Evolutionary conservation across 176 grass and related monocot genomes (phyloP).

Genomic region (Coix lacrymajobi): DNA sequence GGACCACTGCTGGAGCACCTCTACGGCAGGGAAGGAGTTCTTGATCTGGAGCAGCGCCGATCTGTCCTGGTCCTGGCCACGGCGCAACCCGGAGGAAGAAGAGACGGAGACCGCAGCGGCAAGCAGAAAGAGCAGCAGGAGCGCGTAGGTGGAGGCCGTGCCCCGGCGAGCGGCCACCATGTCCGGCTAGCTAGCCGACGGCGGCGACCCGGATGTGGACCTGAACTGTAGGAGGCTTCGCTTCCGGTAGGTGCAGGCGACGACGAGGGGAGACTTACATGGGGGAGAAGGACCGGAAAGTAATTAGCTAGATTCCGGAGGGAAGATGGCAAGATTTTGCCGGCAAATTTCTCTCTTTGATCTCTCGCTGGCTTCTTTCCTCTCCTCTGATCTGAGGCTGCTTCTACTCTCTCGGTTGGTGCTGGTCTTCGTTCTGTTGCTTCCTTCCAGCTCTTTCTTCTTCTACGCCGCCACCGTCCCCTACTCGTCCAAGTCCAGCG

Average conservation of each 20-base stretch:
- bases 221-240: neutral
- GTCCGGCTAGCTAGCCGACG: constrained; percentile 35
- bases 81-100: neutral
- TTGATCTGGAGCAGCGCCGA: constrained; percentile 61
- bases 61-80: constrained; percentile 39
- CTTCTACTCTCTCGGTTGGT: neutral
- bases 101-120: constrained; percentile 24
- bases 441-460: constrained; percentile 31
- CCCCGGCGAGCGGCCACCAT: constrained; percentile 46
- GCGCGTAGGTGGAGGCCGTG: constrained; percentile 4
- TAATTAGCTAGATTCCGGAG: constrained; percentile 27
- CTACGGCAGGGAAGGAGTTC: constrained; percentile 28
- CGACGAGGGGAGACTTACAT: constrained; percentile 31
- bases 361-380: constrained; percentile 4
- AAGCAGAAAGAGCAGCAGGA: constrained; percentile 10
- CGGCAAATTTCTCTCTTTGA: neutral
- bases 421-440: constrained; percentile 17
- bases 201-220: constrained; percentile 10
- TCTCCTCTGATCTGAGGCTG: neutral
- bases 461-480: constrained; percentile 13
- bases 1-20: constrained; percentile 23
- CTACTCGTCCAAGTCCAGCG: constrained; percentile 13
- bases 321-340: neutral
- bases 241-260: constrained; percentile 41
- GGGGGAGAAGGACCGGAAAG: constrained; percentile 32